These are phyloP conservation scores for Serendipita sp. DNA, from an alignment of 1,284 basidiomycete genomes.

Conservation along the genomic window DNA sequence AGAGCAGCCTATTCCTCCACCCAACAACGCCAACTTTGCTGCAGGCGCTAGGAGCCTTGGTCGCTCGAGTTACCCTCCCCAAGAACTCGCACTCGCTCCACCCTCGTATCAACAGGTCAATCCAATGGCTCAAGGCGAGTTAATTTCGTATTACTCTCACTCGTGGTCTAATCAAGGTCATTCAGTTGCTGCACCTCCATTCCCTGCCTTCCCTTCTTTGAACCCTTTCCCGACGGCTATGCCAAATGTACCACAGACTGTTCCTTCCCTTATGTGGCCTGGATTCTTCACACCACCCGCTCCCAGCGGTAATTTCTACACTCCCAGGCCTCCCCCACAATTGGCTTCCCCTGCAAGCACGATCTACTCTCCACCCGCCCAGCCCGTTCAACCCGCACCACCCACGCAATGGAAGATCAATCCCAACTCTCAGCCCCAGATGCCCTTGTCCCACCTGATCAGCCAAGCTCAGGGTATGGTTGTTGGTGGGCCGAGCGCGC, in stretches of 20 bases:
- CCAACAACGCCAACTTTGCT: background rate
- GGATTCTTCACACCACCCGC: background rate
- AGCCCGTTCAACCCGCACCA: background rate
- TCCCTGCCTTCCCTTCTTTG: background rate
- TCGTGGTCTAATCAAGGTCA: background rate
- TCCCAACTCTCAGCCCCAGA: conserved; percentile 4
- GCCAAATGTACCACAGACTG: background rate
- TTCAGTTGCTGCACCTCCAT: background rate
- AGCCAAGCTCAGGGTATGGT: background rate
- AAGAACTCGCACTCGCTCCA: background rate
- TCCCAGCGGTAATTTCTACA: background rate
- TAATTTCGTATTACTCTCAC: background rate
- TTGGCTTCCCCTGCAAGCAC: background rate
- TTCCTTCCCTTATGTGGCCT: background rate
- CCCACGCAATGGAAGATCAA: conserved; percentile 1
- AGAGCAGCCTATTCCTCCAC: background rate
- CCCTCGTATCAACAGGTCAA: background rate
- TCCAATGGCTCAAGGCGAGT: background rate
- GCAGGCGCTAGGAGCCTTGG: background rate
- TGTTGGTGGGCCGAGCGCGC: background rate
- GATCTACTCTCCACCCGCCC: background rate
- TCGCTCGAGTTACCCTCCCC: background rate
- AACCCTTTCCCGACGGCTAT: background rate
- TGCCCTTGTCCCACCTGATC: background rate
- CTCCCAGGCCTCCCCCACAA: background rate